Evolutionary conservation across 768 basidiomycete genomes (phyloP), one percentile per base, ranked within the genome.

Genomic region (Butyriboletus loyo): DNA sequence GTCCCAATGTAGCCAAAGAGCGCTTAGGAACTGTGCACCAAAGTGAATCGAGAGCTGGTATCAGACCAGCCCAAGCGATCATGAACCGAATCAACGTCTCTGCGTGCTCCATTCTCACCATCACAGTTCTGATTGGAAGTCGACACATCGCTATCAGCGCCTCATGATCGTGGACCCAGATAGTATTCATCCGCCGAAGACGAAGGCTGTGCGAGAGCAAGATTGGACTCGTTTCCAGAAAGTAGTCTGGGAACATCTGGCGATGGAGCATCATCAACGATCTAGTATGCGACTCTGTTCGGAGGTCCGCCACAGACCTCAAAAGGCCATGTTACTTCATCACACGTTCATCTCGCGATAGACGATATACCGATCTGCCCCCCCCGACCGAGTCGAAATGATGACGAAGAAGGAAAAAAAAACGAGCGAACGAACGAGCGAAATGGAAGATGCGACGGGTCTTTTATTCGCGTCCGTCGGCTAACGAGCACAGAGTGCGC

Each of bases 81-180:
- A 30, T 38, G 27, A 48, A 21, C 37, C 32, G 22, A 27, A 52
- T 46, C 41, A 42, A 22, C n/a, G n/a, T 27, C 27, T 38, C 35
- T 44, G 38, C 14, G 27, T 35, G 34, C 31, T 57, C 59, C 40
- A 39, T 63, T 63, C 57, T 46, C 60, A 56, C 45, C 57, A 55
- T 50, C 41, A 44, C 46, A 17, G 36, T 46, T 45, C 40, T 49
- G 47, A 48, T 50, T 44, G 17, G 49, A 43, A 47, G 14, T 19
- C 22, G 19, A 47, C n/a, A 31, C 31, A n/a, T 42, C 46, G 42
- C 36, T 34, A 40, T 57, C 46, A 17, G 21, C 31, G 32, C 46
- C 32, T 41, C 27, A 22, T n/a, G n/a, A n/a, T 36, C 30, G 45
- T 9, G 14, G n/a, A 54, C 19, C 32, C 46, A 51, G n/a, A 42